Evolutionary conservation across 2,329 filamentous ascomycete species (phyloP).

Genomic region (Fusarium hostae): DNA sequence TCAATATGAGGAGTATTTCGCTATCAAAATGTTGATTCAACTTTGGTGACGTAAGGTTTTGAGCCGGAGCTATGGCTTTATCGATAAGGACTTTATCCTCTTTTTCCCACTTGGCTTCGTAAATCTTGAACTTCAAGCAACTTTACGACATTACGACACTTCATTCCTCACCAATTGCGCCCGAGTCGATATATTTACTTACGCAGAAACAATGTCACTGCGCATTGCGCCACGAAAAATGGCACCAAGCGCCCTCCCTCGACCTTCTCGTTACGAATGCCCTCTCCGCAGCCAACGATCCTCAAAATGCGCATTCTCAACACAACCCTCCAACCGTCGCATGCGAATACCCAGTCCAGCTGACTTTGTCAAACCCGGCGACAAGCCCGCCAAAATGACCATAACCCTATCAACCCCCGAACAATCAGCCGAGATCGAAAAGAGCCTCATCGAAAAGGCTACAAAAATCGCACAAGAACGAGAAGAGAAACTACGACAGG

Average conservation of each 20-base stretch:
- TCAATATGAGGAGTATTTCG: not conserved
- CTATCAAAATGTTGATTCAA: not conserved
- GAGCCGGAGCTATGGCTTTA: conserved; percentile 12
- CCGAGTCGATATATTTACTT: not conserved
- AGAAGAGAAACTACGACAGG: conserved; percentile 8
- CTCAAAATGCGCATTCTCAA: conserved; percentile 20
- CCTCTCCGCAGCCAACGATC: not conserved
- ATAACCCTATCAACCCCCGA: not conserved
- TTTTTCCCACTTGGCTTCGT: conserved; percentile 8
- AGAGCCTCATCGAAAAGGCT: not conserved
- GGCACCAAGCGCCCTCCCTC: not conserved
- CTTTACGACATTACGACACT: not conserved
- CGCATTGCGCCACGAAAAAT: not conserved
- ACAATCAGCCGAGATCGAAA: not conserved
- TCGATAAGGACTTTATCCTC: conserved; percentile 32
- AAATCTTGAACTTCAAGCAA: not conserved
- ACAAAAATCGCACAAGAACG: not conserved
- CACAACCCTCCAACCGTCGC: not conserved
- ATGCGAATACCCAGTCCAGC: not conserved
- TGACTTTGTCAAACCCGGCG: not conserved
- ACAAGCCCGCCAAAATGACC: not conserved
- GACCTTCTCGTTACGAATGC: not conserved
- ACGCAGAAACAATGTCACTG: conserved; percentile 3
- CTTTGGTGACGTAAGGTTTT: not conserved
- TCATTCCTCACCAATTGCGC: not conserved